Evolutionary conservation across 345 rosid species (phyloP).

Genomic region (Pistacia integerrima): DNA sequence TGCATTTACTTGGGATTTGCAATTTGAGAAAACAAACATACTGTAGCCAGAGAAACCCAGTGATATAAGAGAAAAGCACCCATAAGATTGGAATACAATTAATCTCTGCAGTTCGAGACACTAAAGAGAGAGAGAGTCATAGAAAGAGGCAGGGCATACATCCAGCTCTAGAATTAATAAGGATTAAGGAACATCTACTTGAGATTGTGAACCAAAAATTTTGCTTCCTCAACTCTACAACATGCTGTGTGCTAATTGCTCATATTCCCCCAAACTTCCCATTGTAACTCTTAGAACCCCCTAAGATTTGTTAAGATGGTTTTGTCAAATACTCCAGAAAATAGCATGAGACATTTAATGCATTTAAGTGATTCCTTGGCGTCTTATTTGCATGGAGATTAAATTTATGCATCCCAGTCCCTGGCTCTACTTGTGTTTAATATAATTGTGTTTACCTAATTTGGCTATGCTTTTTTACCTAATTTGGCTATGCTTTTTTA

Average conservation of each 20-base stretch:
- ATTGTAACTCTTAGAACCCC: not conserved
- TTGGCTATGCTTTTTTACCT: not conserved
- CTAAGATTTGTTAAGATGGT: not conserved
- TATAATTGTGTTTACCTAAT: not conserved
- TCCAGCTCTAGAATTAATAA: not conserved
- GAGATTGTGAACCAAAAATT: not conserved
- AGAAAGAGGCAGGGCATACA: not conserved
- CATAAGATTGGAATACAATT: not conserved
- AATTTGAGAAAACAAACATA: not conserved
- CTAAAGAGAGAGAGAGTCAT: not conserved
- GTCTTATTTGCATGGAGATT: not conserved
- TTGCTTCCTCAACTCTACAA: not conserved
- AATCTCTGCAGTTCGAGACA: not conserved
- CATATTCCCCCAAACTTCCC: no score
- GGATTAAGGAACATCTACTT: not conserved
- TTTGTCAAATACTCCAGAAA: not conserved
- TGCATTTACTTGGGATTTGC: not conserved
- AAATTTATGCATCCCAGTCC: not conserved
- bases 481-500: not conserved
- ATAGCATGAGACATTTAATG: constrained; percentile 5
- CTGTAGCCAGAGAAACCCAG: not conserved
- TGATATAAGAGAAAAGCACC: not conserved
- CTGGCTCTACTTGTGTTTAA: not conserved
- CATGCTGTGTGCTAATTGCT: no score
- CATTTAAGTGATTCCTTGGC: not conserved